Base-by-base conservation (phyloP, 108 stramenopile genomes). In the Aureococcus anophagefferens region DNA sequence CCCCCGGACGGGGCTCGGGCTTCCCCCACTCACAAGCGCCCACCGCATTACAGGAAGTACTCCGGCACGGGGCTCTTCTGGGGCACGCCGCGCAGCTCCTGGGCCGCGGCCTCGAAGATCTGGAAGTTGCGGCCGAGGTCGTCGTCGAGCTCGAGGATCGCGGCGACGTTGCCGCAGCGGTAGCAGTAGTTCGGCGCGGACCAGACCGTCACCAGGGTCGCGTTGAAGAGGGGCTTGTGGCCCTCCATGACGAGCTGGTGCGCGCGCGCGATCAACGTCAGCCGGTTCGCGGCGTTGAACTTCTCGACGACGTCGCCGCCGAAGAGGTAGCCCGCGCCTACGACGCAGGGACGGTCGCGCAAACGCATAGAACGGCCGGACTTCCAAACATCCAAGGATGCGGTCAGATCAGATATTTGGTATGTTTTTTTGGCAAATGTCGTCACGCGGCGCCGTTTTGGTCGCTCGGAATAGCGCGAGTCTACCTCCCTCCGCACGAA, bases 161-260 rank as follows among this genome's bases (percentile, higher is more conserved):
- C 93, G 4, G 96, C 95, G 4, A 96, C 95, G 76, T 96, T 95
- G 1, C 95, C 94, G 81, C 97, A 98, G 63, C 98, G 73, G 76
- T 98, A 98, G 77, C 98, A 98, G 78, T 98, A 98, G 82, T 98
- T 98, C 16, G 98, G 98, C 14, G 98, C 98, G 73, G 91, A 93
- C 98, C 98, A 98, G 35, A 98, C 96, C 3, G 98, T 98, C 15
- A 97, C 98, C 67, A 98, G 80, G 16, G 89, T 82, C 71, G 93
- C 90, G 80, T 93, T 81, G 76, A 98, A 98, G 90, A 96, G 94
- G 68, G 83, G 81, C 71, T 92, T 81, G 76, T 96, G 92, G 34
- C 98, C 98, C 77, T 97, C 98, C 98, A 98, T 98, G 64, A 98
- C 96, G 34, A 95, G 80, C 80, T 94, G 94, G 86, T 98, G 97